phyloP scores from a whole-genome alignment of 805 yeast genomes.

The Saturnispora hagleri region DNA sequence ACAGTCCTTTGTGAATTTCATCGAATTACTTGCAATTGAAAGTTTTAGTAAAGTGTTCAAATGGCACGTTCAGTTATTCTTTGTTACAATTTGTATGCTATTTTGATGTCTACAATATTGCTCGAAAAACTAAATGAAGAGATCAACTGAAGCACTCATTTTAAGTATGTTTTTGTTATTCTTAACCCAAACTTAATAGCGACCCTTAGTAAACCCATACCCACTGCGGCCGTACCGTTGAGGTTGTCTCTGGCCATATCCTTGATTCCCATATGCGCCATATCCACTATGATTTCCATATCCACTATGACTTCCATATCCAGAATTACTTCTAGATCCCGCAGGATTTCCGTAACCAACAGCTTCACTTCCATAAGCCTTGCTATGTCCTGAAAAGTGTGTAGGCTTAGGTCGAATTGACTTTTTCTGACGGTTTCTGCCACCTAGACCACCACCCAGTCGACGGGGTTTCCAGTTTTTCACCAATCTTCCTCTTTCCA shows the following conservation, averaged over 20 bases:
- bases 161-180: background rate
- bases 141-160: background rate
- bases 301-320: background rate
- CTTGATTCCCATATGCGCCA: background rate
- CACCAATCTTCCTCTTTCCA: constrained; percentile 58
- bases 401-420: background rate
- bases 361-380: background rate
- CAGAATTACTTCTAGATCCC: background rate
- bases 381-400: background rate
- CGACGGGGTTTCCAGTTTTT: constrained; percentile 65
- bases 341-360: background rate
- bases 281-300: background rate
- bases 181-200: background rate
- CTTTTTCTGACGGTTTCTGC: constrained; percentile 26
- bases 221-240: background rate
- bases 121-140: background rate
- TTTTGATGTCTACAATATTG: background rate
- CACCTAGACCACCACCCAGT: constrained; percentile 92
- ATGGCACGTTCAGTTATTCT: background rate
- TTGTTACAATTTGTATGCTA: background rate
- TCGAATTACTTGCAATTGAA: background rate
- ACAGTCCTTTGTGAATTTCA: background rate
- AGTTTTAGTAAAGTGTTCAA: background rate
- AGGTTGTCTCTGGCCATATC: background rate
- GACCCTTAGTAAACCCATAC: background rate